Evolutionary conservation across 192 early-diverging fungal species (phyloP), one percentile per base, ranked within the genome.

Genomic region (Coemansia nantahalensis): DNA sequence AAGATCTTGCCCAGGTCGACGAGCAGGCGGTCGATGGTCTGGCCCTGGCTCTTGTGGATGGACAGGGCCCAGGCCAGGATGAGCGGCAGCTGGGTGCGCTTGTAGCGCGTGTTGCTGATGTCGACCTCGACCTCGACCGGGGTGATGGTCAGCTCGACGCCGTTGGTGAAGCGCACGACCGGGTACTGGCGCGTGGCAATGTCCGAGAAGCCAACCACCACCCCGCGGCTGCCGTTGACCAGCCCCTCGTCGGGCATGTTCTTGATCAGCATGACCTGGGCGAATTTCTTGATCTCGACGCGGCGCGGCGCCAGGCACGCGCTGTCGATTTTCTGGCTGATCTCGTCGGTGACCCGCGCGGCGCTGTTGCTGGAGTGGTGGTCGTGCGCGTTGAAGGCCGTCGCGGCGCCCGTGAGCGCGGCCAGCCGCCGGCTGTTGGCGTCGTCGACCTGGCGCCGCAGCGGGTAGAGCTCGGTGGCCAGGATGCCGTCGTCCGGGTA

Each of bases 191-290:
- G 48, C n/a, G 45, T 59, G 0, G 46, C 74, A 16, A 77, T 10
- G 16, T 37, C 30, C 16, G 42, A 45, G 50, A 80, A 84, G 7
- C 61, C 47, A 2, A 44, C 53, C 3, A 84, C 39, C 8, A 90
- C 73, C 15, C 91, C 91, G 33, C 85, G 77, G n/a, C 83, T 85
- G 46, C 91, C 91, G 56, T 93, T 93, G 19, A 93, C 90, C 8
- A 93, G 59, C 0, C 62, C 68, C 15, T 57, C 44, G 5, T 80
- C 79, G 21, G 78, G 73, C 73, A 85, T 62, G 51, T 90, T 90
- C 54, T 89, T 91, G 28, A 88, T 69, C 41, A 97, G 67, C 88
- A 92, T 93, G 2, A 97, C 94, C 56, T 94, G 94, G 3, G 91
- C 87, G 41, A 80, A 54, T 8, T 66, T 22, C 71, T 92, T 92